phyloP scores from a whole-genome alignment of 2,329 filamentous ascomycete genomes.

The Alternaria sp. region DNA sequence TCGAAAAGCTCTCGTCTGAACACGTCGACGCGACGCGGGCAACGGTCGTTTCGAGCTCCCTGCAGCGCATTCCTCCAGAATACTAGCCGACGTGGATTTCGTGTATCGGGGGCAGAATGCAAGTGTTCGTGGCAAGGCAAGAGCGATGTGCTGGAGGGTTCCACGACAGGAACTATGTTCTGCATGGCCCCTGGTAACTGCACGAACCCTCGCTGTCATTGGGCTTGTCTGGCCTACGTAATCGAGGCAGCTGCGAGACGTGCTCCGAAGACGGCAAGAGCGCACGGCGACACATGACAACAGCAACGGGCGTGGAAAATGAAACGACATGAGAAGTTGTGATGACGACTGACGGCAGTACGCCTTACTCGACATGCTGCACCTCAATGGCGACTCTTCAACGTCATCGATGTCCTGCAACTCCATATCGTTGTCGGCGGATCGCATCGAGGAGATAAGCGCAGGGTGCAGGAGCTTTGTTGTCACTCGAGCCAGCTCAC shows the following conservation, averaged over 20 bases:
- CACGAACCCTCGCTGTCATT: slow-evolving; percentile 11
- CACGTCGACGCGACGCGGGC: slow-evolving; percentile 23
- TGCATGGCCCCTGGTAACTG: slow-evolving; percentile 12
- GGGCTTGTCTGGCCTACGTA: slow-evolving; percentile 9
- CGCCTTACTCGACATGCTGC: slow-evolving; percentile 10
- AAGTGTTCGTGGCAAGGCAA: slow-evolving; percentile 16
- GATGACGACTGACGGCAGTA: slow-evolving; percentile 22
- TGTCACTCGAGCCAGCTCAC: slow-evolving; percentile 11
- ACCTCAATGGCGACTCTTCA: not conserved
- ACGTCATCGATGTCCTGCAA: not conserved
- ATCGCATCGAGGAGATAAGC: slow-evolving; percentile 28
- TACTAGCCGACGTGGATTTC: slow-evolving; percentile 33
- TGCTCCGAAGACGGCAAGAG: slow-evolving; percentile 6
- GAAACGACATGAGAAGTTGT: not conserved
- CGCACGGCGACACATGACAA: not conserved
- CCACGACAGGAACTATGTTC: slow-evolving; percentile 13
- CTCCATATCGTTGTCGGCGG: not conserved
- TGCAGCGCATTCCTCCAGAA: slow-evolving; percentile 33
- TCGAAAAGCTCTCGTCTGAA: slow-evolving; percentile 20
- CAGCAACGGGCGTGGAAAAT: not conserved
- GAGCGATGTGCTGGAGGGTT: slow-evolving; percentile 17
- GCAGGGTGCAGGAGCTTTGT: slow-evolving; percentile 22
- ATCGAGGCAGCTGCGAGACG: slow-evolving; percentile 2
- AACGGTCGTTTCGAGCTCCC: slow-evolving; percentile 27
- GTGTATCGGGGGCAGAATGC: slow-evolving; percentile 31